Conservation (phyloP, 2,329 filamentous ascomycete species). For the Aspergillus bombycis region DNA sequence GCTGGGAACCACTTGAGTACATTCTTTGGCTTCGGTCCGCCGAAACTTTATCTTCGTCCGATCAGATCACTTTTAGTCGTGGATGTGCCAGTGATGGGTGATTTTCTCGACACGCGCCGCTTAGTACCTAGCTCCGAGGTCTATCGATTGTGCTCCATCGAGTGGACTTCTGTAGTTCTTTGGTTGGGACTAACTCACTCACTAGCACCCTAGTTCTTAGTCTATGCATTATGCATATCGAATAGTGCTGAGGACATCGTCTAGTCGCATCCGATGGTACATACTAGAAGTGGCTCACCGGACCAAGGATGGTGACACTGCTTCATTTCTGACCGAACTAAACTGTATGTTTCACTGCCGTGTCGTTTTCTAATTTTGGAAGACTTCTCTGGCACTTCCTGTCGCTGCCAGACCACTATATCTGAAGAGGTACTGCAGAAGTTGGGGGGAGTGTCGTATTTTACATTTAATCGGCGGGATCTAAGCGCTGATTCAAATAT, state of each 20-base stretch:
- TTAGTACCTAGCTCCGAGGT: background rate
- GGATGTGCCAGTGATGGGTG: background rate
- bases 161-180: background rate
- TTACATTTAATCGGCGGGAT: background rate
- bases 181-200: background rate
- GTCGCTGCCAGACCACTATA: background rate
- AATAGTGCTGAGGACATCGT: background rate
- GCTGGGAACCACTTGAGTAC: background rate
- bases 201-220: background rate
- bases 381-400: background rate
- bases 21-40: background rate
- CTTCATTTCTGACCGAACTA: background rate
- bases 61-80: background rate
- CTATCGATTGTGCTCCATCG: background rate
- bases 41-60: background rate
- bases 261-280: background rate
- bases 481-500: background rate
- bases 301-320: background rate
- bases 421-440: background rate
- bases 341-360: background rate
- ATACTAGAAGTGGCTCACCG: background rate
- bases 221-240: conserved; percentile 3
- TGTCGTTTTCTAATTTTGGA: conserved; percentile 2
- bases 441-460: background rate
- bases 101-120: background rate